These are phyloP conservation scores for Teunomyces tritomae DNA, from an alignment of 805 yeast species.

Conservation along the genomic window DNA sequence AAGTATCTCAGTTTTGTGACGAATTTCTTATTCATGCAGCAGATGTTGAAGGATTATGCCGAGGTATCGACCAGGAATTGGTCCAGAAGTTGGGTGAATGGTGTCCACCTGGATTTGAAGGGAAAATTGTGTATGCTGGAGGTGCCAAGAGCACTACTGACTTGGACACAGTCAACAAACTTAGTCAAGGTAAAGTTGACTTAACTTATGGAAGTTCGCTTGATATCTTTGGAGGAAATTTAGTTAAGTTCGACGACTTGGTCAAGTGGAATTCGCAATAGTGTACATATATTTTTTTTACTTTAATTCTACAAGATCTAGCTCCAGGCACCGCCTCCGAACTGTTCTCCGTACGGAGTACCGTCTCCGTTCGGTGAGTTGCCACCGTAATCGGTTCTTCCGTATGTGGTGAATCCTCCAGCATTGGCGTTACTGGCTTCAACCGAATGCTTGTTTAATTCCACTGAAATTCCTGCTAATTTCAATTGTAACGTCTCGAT, in stretches of 20 bases:
- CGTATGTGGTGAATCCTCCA: constrained; percentile 49
- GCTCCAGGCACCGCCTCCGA: constrained; percentile 13
- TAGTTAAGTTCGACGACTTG: constrained; percentile 75
- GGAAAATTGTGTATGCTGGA: constrained; percentile 92
- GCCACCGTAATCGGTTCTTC: constrained; percentile 27
- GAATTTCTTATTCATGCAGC: constrained; percentile 97
- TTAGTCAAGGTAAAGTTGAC: constrained; percentile 84
- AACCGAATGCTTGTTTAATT: constrained; percentile 49
- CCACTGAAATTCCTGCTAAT: constrained; percentile 80
- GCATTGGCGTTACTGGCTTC: constrained; percentile 42
- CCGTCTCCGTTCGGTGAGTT: constrained; percentile 34
- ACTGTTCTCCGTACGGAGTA: constrained; percentile 15
- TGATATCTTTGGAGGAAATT: constrained; percentile 89
- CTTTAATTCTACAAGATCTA: background rate
- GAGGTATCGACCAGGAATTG: constrained; percentile 82
- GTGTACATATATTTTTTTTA: constrained; percentile 1
- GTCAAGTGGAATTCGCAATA: constrained; percentile 61
- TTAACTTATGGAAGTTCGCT: constrained; percentile 90
- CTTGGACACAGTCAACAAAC: constrained; percentile 56
- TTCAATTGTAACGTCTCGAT: constrained; percentile 84
- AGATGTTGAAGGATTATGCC: constrained; percentile 95
- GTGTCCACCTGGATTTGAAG: constrained; percentile 52
- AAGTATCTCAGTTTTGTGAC: constrained; percentile 63
- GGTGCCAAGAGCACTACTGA: constrained; percentile 83
- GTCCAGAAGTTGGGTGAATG: constrained; percentile 75